Evolutionary conservation across 805 yeast genomes (phyloP), one percentile per base, ranked within the genome.

Genomic region (Lipomyces spencermartinsiae): DNA sequence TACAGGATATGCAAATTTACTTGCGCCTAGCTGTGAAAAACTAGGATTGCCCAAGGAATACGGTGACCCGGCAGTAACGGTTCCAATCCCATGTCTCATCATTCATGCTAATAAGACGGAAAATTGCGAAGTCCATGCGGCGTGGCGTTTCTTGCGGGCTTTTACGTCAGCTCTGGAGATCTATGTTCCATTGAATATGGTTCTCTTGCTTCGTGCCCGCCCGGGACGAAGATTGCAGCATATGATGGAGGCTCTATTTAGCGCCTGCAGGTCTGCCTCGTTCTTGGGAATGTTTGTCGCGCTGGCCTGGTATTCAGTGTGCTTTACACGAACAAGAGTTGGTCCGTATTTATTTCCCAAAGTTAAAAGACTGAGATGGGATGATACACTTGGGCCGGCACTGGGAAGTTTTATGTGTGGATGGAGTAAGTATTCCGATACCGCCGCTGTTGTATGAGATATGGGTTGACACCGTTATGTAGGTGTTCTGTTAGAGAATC

Each of bases 251-350:
- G 55, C 68, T 1, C 19, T 80, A 1, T 61, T 55, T 22, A 73
- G 79, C 54, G 71, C 84, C 4, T 55, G 76, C 2, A 73, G 85
- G 55, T 83, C 85, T 5, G 81, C 85, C 6, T 74, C 79, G 35
- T 83, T 83, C 73, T 76, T 83, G 62, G 84, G 82, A 3, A 65
- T 80, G 1, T 83, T 79, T 69, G 83, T 83, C 35, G 78, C 78
- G 14, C 74, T 82, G 58, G 77, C 77, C 66, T 83, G 86, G 86
- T 84, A 84, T 69, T 80, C 80, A 8, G 85, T 84, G 14, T 83
- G 86, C 72, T 74, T 83, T 31, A 76, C 79, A 2, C 74, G 86
- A 60, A 78, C 80, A 3, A 70, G 84, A 64, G 61, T 82, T 2
- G 77, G 82, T 0, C 85, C 85, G 2, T 64, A 63, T 25, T 61